A percentile compares a stretch with the other conserved stretches of the same genome.
These are phyloP conservation scores for Plenodomus lindquistii DNA, from an alignment of 2,329 filamentous ascomycete species.

Conservation along the genomic window DNA sequence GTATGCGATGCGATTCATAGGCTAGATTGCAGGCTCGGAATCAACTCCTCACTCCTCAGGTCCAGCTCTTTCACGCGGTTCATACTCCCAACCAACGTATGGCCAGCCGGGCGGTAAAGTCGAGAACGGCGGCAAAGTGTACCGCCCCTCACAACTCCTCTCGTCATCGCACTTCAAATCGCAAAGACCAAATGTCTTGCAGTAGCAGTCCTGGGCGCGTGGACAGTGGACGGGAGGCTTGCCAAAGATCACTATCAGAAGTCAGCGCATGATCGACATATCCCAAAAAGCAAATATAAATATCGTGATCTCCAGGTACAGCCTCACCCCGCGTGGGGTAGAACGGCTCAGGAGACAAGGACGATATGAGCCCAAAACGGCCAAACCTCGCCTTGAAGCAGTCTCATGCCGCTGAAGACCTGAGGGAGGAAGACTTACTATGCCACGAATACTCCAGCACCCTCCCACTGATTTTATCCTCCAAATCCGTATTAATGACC, in stretches of 20 bases:
- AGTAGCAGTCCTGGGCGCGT: conserved; percentile 65
- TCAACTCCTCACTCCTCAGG: conserved; percentile 21
- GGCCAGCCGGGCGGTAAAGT: conserved; percentile 67
- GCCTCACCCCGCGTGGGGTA: conserved; percentile 1
- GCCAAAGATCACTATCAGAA: conserved; percentile 40
- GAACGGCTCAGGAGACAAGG: background rate
- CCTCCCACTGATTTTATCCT: conserved; percentile 56
- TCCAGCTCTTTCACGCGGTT: conserved; percentile 32
- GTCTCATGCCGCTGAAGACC: background rate
- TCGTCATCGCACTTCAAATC: conserved; percentile 47
- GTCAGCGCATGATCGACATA: conserved; percentile 19
- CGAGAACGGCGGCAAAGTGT: conserved; percentile 61
- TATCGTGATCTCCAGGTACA: background rate
- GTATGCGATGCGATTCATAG: background rate
- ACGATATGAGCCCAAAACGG: too few relatives aligned
- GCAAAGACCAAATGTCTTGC: conserved; percentile 68
- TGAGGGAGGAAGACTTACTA: conserved; percentile 47
- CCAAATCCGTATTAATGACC: conserved; percentile 52
- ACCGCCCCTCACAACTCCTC: conserved; percentile 60
- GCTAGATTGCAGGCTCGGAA: background rate
- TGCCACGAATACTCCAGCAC: conserved; percentile 65
- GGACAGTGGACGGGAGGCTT: conserved; percentile 61
- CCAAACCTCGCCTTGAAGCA: too few relatives aligned
- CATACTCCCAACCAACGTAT: conserved; percentile 56
- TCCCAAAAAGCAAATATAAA: background rate